phyloP scores from a whole-genome alignment of 1,139 yeast species.

The Nakaseomyces delphensis region DNA sequence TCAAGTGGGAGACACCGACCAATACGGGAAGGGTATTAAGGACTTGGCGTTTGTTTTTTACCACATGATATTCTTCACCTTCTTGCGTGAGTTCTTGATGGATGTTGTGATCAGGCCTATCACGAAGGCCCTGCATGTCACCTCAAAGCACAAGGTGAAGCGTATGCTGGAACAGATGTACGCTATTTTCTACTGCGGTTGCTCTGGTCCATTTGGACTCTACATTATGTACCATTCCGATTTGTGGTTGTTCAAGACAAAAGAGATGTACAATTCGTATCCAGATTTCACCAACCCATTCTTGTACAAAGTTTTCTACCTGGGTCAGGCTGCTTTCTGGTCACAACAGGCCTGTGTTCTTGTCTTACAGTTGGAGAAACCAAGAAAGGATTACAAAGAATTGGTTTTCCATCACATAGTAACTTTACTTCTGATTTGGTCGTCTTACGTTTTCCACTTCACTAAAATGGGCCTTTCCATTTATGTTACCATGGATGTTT shows the following conservation, averaged over 20 bases:
- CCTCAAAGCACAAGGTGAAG: conserved; percentile 49
- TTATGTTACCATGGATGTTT: conserved; percentile 90
- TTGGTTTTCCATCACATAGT: conserved; percentile 87
- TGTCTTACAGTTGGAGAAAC: conserved; percentile 80
- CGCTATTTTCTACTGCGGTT: conserved; percentile 69
- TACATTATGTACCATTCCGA: conserved; percentile 80
- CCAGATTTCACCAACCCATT: conserved; percentile 76
- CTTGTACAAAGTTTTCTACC: conserved; percentile 69
- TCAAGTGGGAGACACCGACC: conserved; percentile 36
- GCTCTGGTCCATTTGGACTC: conserved; percentile 78
- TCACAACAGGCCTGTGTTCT: conserved; percentile 85
- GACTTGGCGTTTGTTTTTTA: conserved; percentile 75
- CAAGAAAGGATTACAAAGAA: conserved; percentile 87
- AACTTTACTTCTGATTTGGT: conserved; percentile 80
- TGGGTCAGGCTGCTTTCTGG: conserved; percentile 96
- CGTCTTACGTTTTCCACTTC: conserved; percentile 90
- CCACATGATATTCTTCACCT: conserved; percentile 81
- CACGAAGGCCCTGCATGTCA: conserved; percentile 48
- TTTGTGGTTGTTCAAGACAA: conserved; percentile 81
- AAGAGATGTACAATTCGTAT: conserved; percentile 65
- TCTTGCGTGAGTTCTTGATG: conserved; percentile 85
- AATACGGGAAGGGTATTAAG: conserved; percentile 78
- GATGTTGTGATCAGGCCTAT: conserved; percentile 68
- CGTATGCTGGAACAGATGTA: conserved; percentile 94
- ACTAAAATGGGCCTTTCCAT: conserved; percentile 91